Evolutionary conservation across 2,329 filamentous ascomycete genomes (phyloP).

Genomic region (Parasarocladium wereldwijsianum): DNA sequence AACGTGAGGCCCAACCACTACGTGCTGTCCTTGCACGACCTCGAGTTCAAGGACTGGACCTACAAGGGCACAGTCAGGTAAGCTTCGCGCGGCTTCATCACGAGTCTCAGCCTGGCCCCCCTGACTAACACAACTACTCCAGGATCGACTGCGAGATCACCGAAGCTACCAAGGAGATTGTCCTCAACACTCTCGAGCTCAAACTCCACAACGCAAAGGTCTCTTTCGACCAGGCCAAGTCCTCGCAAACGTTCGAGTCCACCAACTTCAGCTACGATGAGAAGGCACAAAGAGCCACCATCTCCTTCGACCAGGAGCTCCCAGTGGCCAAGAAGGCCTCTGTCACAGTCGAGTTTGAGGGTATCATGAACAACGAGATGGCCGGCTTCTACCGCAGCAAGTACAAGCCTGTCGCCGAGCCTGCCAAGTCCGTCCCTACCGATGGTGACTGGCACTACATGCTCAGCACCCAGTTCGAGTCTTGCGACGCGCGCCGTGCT

Average conservation of each 20-base stretch:
- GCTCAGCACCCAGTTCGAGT: conserved; percentile 95
- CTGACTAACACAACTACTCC: conserved; percentile 5
- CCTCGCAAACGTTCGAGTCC: conserved; percentile 41
- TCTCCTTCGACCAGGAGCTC: conserved; percentile 62
- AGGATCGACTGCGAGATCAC: conserved; percentile 64
- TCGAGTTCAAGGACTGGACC: conserved; percentile 60
- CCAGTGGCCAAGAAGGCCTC: conserved; percentile 49
- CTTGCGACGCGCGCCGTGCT: conserved; percentile 83
- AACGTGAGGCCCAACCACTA: conserved; percentile 75
- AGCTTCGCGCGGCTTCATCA: conserved; percentile 10
- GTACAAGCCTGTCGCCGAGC: conserved; percentile 67
- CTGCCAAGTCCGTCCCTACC: conserved; percentile 63
- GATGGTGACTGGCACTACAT: conserved; percentile 56
- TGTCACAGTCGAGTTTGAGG: conserved; percentile 60
- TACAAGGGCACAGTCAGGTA: conserved; percentile 69
- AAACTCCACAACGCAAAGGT: conserved; percentile 55
- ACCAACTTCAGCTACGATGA: conserved; percentile 65
- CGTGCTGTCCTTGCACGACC: conserved; percentile 61
- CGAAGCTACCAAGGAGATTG: conserved; percentile 59
- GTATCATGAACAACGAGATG: conserved; percentile 80
- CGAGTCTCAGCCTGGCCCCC: neutral
- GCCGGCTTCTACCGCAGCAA: conserved; percentile 87
- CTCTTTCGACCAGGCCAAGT: conserved; percentile 40
- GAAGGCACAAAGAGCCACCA: conserved; percentile 67
- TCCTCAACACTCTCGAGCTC: conserved; percentile 75